phyloP scores from a whole-genome alignment of 768 basidiomycete genomes.

The Clitopilus passeckerianus region DNA sequence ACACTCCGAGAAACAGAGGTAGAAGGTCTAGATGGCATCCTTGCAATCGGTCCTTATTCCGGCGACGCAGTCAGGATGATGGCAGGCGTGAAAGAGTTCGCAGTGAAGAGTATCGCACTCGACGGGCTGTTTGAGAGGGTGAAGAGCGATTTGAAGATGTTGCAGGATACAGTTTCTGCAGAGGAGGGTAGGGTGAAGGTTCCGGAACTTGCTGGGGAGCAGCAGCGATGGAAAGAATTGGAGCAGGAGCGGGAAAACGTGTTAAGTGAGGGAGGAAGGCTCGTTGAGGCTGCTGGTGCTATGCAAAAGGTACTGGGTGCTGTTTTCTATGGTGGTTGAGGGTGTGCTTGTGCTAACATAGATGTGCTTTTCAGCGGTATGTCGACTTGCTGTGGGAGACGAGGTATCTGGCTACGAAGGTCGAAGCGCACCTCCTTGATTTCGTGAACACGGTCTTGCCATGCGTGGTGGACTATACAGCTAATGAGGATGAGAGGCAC shows the following conservation, averaged over 20 bases:
- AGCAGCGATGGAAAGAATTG: not conserved
- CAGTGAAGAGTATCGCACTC: conserved; percentile 2
- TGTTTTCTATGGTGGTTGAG: not conserved
- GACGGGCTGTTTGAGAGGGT: conserved; percentile 6
- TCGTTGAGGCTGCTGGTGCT: not conserved
- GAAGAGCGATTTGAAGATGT: not conserved
- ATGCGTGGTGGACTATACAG: not conserved
- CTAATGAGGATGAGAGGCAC: not conserved
- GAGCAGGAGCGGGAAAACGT: not conserved
- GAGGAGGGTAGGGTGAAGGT: not conserved
- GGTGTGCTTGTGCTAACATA: not conserved
- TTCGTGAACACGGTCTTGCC: not conserved
- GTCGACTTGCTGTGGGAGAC: not conserved
- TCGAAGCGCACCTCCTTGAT: not conserved
- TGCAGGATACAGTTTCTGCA: not conserved
- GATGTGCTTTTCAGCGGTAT: not conserved
- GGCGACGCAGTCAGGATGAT: not conserved
- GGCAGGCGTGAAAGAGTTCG: conserved; percentile 3
- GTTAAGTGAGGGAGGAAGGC: not conserved
- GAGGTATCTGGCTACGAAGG: not conserved
- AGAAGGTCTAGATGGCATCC: not conserved
- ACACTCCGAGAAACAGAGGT: not conserved
- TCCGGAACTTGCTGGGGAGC: not conserved
- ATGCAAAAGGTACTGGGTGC: not conserved
- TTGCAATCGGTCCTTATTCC: not conserved